Base-by-base conservation (phyloP, 495 filamentous ascomycete species). In the Penicillium pulvis region DNA sequence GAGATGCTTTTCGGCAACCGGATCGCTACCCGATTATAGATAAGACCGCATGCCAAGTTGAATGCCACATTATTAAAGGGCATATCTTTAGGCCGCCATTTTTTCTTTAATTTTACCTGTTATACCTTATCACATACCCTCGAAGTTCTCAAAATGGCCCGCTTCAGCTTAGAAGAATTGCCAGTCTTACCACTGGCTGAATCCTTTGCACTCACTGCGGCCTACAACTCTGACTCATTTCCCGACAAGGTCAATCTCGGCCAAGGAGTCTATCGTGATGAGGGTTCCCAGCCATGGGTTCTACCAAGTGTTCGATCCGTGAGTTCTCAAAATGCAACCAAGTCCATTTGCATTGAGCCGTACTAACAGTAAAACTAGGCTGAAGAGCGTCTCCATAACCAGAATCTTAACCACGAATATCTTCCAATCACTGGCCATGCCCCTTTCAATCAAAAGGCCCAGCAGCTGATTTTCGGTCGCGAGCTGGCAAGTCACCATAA, bases 391-490 rank as follows among this genome's bases (percentile, higher is more conserved):
- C 51, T 60, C 16, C 35, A 55, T 12, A 19, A 35, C 2, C 10
- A 50, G 23, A 33, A 60, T 31, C 19, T 20, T 19, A 59, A 53
- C 23, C 57, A 60, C 36, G 57, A 60, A n/a, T 60, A 60, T 23
- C 52, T 60, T 5, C 23, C 44, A 23, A 60, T 60, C 26, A 7
- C 51, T 8, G 57, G 57, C 8, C 19, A 28, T 11, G 17, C 43
- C 11, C 7, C 3, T 12, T 60, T 60, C 30, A 50, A 51, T 17
- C 16, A 44, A 12, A 39, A 24, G 10, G 51, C 57, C 2, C 44
- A 39, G n/a, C 17, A 43, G n/a, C 46, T 60, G 10, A 2, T 50
- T 3, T 45, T 55, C 46, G 26, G 52, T 10, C 1, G 14, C 19
- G 20, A 55, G n/a, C 26, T 51, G 2, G 6, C 35, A 19, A 26